Percentiles rank a stretch among this genome's conserved stretches.
Conservation (phyloP, 169 alveolate species). For the Cryptosporidium ubiquitum region DNA sequence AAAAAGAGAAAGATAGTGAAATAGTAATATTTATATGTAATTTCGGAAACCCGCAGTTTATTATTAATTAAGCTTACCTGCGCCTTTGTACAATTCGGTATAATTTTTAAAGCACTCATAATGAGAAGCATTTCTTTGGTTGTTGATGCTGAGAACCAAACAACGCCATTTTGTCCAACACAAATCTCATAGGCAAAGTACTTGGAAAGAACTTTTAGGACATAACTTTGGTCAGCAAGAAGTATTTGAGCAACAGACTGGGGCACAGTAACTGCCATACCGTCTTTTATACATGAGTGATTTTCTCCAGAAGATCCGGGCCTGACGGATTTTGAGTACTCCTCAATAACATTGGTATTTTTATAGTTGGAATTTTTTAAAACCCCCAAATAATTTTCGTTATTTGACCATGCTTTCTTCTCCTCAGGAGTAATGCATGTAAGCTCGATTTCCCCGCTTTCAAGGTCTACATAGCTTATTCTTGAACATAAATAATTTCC, state of each 20-base stretch:
- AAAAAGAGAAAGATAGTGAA: neutral
- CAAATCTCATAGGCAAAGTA: slow-evolving; percentile 64
- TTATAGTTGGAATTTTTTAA: slow-evolving; percentile 34
- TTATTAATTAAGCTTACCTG: slow-evolving; percentile 36
- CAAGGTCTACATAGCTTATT: slow-evolving; percentile 26
- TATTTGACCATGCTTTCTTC: slow-evolving; percentile 60
- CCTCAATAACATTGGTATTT: neutral
- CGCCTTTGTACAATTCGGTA: slow-evolving; percentile 39
- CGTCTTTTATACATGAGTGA: slow-evolving; percentile 57
- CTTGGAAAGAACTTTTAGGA: slow-evolving; percentile 21
- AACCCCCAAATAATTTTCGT: slow-evolving; percentile 63
- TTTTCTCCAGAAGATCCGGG: neutral
- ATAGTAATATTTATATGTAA: neutral
- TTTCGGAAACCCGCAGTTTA: neutral
- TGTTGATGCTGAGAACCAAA: slow-evolving; percentile 57
- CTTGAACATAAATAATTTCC: slow-evolving; percentile 55
- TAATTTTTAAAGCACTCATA: slow-evolving; percentile 33
- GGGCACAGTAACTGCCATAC: slow-evolving; percentile 40
- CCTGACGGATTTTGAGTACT: slow-evolving; percentile 2
- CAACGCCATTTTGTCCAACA: slow-evolving; percentile 59
- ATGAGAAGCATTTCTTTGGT: slow-evolving; percentile 46
- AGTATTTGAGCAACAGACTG: slow-evolving; percentile 41
- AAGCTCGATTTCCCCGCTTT: slow-evolving; percentile 60
- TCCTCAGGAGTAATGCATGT: slow-evolving; percentile 72
- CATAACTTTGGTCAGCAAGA: slow-evolving; percentile 55